Evolutionary conservation across 1,284 basidiomycete species (phyloP).

Genomic region (Apiotrichum veenhuisii): DNA sequence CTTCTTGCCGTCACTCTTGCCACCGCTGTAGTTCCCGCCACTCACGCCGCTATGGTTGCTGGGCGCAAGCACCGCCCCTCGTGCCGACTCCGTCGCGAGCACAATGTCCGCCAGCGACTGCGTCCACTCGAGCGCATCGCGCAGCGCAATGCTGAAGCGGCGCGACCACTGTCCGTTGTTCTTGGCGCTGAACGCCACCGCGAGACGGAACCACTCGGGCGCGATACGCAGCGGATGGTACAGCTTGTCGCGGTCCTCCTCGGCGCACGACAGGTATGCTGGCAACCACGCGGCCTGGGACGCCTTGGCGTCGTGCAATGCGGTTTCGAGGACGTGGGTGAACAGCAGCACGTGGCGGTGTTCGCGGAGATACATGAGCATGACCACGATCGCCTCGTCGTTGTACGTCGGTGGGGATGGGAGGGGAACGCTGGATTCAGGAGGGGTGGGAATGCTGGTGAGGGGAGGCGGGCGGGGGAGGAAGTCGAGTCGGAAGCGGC

Average conservation of each 20-base stretch:
- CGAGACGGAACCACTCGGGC: constrained; percentile 17
- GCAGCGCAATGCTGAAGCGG: background rate
- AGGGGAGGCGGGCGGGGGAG: background rate
- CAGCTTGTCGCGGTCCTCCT: constrained; percentile 1
- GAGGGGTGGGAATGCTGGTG: background rate
- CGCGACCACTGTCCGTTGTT: background rate
- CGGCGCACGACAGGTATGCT: constrained; percentile 8
- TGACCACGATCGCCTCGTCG: background rate
- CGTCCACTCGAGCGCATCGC: constrained; percentile 6
- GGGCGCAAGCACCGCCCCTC: background rate
- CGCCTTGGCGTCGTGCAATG: constrained; percentile 3
- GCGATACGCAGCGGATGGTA: constrained; percentile 1
- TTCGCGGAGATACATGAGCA: constrained; percentile 2
- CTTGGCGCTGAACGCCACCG: background rate
- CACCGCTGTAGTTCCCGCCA: too few relatives aligned
- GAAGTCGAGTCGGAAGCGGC: constrained; percentile 6
- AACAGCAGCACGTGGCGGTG: constrained; percentile 2
- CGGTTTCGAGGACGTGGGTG: constrained; percentile 7
- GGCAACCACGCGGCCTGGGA: constrained; percentile 9
- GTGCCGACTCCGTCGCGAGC: background rate
- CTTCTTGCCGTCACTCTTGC: too few relatives aligned
- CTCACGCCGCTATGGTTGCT: background rate
- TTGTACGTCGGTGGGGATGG: constrained; percentile 1
- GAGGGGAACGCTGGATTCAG: background rate
- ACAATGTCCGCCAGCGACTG: background rate